Conservation (phyloP, 75 land plant genomes). For the Cupressus sempervirens region DNA sequence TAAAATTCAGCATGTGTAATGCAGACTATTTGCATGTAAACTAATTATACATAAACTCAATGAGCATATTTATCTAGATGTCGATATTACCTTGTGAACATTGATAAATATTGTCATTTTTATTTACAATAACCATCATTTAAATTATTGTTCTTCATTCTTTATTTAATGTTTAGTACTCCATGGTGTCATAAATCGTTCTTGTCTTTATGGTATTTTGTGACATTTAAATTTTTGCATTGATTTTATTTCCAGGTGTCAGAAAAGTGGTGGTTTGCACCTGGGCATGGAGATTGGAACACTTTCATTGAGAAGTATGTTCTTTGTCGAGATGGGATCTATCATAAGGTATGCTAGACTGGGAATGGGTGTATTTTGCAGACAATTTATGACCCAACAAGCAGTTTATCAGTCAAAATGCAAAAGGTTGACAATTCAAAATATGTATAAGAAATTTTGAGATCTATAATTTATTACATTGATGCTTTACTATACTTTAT, state of each 20-base stretch:
- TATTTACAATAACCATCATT: neutral
- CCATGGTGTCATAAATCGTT: neutral
- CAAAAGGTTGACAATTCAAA: neutral
- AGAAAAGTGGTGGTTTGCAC: slow-evolving; percentile 94
- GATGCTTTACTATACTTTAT: neutral
- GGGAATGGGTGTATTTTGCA: neutral
- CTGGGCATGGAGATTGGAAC: slow-evolving; percentile 97
- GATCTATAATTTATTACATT: neutral
- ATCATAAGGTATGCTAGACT: slow-evolving; percentile 65
- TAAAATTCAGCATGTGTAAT: neutral
- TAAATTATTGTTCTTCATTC: neutral
- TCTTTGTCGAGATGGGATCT: slow-evolving; percentile 88
- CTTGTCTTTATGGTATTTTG: neutral
- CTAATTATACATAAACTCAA: neutral
- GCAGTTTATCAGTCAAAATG: neutral
- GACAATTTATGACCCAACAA: neutral
- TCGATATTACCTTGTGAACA: neutral
- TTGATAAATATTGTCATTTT: neutral
- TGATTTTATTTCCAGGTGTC: slow-evolving; percentile 53
- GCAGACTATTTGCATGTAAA: neutral
- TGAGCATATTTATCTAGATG: neutral
- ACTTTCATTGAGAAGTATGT: slow-evolving; percentile 88
- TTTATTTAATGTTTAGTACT: neutral
- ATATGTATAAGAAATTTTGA: neutral
- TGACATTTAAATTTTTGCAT: neutral